Conservation (phyloP, 2,329 filamentous ascomycete genomes). For the Herpotrichia juniperi region DNA sequence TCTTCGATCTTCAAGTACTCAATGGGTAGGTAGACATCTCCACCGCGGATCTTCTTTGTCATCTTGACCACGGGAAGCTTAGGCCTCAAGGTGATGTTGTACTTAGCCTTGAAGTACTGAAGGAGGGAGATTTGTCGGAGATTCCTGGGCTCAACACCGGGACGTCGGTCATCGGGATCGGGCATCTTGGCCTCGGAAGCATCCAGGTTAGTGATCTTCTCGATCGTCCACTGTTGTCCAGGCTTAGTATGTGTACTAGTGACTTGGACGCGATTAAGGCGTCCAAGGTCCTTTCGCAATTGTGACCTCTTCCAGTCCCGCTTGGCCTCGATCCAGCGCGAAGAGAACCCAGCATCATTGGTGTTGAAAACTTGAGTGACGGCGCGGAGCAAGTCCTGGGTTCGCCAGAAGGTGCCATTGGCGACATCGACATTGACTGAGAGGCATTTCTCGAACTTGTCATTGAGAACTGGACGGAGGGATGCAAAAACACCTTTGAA, state of each 20-base stretch:
- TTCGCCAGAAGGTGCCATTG: constrained; percentile 85
- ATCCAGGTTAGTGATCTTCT: constrained; percentile 53
- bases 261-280: constrained; percentile 51
- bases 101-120: constrained; percentile 60
- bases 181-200: constrained; percentile 54
- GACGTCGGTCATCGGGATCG: constrained; percentile 69
- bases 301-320: constrained; percentile 31
- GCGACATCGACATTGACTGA: constrained; percentile 89
- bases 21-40: constrained; percentile 59
- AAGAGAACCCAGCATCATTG: constrained; percentile 35
- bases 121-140: constrained; percentile 56
- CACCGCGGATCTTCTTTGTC: constrained; percentile 56
- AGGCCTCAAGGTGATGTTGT: constrained; percentile 56
- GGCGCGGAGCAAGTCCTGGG: constrained; percentile 41
- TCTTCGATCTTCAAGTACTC: constrained; percentile 59
- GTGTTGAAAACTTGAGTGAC: constrained; percentile 39
- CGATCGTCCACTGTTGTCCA: constrained; percentile 56
- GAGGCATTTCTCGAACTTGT: constrained; percentile 62
- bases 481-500: constrained; percentile 91
- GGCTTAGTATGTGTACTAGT: constrained; percentile 44
- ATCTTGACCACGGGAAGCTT: constrained; percentile 64
- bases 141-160: constrained; percentile 21
- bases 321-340: constrained; percentile 26
- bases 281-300: constrained; percentile 46
- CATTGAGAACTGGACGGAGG: constrained; percentile 72